A percentile compares a stretch with the other conserved stretches of the same genome.
Evolutionary conservation across 805 yeast genomes (phyloP).

Genomic region (Saccharomycopsis fodiens): DNA sequence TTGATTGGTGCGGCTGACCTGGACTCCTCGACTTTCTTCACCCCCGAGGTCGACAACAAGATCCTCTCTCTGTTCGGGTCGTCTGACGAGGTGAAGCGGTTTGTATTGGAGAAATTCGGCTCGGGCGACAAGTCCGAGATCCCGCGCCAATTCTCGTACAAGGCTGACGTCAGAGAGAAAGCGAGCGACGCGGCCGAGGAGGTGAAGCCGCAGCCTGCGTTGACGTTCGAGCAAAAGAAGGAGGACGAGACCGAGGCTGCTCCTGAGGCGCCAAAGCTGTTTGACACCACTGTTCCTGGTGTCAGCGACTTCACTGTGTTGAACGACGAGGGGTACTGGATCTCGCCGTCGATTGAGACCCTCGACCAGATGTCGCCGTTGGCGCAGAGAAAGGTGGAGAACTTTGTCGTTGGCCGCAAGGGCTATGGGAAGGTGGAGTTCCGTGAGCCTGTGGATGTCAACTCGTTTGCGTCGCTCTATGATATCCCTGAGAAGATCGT

Average conservation of each 20-base stretch:
- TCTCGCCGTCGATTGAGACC: conserved; percentile 65
- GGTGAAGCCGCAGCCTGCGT: not conserved
- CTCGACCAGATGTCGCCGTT: conserved; percentile 51
- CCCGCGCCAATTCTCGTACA: conserved; percentile 4
- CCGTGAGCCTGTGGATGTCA: conserved; percentile 73
- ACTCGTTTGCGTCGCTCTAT: conserved; percentile 52
- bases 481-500: conserved; percentile 62
- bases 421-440: conserved; percentile 75
- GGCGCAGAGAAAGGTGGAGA: conserved; percentile 54
- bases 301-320: conserved; percentile 35
- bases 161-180: not conserved
- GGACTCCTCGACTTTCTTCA: conserved; percentile 22
- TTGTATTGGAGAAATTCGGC: conserved; percentile 14
- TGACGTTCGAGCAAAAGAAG: not conserved
- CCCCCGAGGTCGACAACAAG: conserved; percentile 22
- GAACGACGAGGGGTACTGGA: conserved; percentile 79
- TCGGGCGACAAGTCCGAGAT: not conserved
- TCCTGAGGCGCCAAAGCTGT: not conserved
- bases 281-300: conserved; percentile 20
- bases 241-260: not conserved
- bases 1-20: conserved; percentile 19
- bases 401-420: conserved; percentile 71
- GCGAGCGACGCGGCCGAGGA: not conserved
- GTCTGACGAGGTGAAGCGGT: conserved; percentile 13
- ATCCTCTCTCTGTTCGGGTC: conserved; percentile 20